Evolutionary conservation across 805 yeast genomes (phyloP), one percentile per base, ranked within the genome.

Genomic region (Debaryomyces tyrocola): DNA sequence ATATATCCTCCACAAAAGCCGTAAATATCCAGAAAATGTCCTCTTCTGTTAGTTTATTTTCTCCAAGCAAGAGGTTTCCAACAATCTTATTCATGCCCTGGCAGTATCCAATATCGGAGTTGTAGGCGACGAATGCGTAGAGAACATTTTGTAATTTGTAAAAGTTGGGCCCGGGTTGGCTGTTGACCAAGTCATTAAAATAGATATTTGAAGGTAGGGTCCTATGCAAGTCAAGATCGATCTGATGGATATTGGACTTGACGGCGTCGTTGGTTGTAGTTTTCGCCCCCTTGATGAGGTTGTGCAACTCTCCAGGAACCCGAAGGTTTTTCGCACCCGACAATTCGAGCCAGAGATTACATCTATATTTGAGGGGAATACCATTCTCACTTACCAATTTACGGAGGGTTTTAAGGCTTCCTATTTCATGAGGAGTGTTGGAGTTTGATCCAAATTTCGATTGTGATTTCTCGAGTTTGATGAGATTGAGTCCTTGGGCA

Each of bases 31-130:
- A 79, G 48, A 78, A 80, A 6, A 80, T 73, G 44, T 78, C 83
- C 46, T 77, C 83, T 29, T 53, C 70, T 3, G 51, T 50, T 17
- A 58, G 44, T 11, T 41, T 45, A 34, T 56, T 51, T 35, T 45
- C 49, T 40, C 62, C 70, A 18, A 80, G 55, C 10, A 80, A 56
- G 8, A 80, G 49, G 39, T 75, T 77, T 0, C 82, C 85, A 9
- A 74, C 77, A n/a, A 80, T 75, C 52, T 79, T 73, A 55, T 80
- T 80, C 85, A 80, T 74, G 1, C 85, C 85, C 53, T 80, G 85
- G 43, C 80, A 75, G 56, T 80, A 80, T 0, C 85, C 85, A 37
- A 79, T 64, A 0, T 65, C 65, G 0, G 79, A 75, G 48, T 72
- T 70, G 48, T 77, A 69, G 6, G 72, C 65, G 15, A 74, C 71